Base-by-base conservation (phyloP, 1,139 yeast genomes). In the Geotrichum phurueaensis region DNA sequence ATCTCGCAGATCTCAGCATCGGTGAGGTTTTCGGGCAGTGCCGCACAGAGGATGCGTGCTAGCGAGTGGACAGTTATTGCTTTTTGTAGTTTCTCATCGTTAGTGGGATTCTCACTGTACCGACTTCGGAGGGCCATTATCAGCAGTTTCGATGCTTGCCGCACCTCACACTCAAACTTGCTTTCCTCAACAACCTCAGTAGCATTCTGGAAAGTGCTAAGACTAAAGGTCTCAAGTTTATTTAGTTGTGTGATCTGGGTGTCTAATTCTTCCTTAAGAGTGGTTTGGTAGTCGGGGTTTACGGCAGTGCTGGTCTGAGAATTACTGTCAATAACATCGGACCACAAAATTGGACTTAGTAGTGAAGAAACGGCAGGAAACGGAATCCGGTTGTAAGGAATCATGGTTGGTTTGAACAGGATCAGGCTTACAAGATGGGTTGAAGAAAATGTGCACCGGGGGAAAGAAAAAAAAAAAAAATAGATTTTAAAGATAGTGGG, bases 1-100 rank as follows among this genome's bases (percentile, higher is more conserved):
- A 58, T 48, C 49, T 58, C 60, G 36, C 53, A 58, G 12, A 49
- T 43, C 25, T 58, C 60, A 18, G 60, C 60, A 7, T 54, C 53
- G 13, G 54, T 58, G 20, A 58, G 43, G 27, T 49, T 18, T 12
- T 49, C 54, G 25, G 60, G 60, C 15, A 49, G 31, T 23, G 60
- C 57, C 2, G 57, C 57, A 6, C 22, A 12, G 22, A 58, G 25
- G 18, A 58, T 25, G 15, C 60, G 48, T 10, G 60, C 48, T 13
- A 58, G 43, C 7, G 60, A 53, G 56, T 58, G 60, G 1, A 58
- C 51, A n/a, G 33, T 50, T 23, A 58, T 33, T 18, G 45, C 60
- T 20, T 52, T 31, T 31, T 51, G 56, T 15, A 58, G 57, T 20
- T 58, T 58, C 15, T 53, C 56, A 22, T 58, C 60, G 20, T 53